Conservation (phyloP, 306 rosid species). For the Dalbergia cochinchinensis region DNA sequence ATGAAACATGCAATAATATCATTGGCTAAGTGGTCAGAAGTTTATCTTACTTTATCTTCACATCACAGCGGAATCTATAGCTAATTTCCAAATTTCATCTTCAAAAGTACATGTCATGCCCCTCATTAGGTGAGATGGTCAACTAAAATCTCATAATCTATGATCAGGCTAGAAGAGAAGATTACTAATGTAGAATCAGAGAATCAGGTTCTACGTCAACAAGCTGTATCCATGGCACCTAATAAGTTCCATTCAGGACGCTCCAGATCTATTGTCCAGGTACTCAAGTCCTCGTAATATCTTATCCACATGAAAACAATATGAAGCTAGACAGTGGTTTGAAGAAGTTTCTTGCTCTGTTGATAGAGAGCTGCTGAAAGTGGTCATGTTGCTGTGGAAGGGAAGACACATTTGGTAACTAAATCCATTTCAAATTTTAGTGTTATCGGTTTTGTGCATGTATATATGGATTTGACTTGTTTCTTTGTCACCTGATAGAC, state of each 20-base stretch:
- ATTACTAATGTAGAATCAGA: conserved; percentile 77
- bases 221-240: conserved; percentile 86
- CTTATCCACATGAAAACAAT: conserved; percentile 27
- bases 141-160: conserved; percentile 46
- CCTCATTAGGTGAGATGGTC: conserved; percentile 39
- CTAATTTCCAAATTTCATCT: conserved; percentile 32
- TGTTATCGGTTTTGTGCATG: conserved; percentile 35
- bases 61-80: conserved; percentile 15
- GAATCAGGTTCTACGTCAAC: conserved; percentile 83
- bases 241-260: conserved; percentile 80
- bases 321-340: conserved; percentile 36
- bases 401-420: conserved; percentile 70
- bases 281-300: conserved; percentile 34
- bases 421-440: conserved; percentile 34
- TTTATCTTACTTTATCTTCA: conserved; percentile 31
- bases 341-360: conserved; percentile 45
- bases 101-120: conserved; percentile 33
- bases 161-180: conserved; percentile 83
- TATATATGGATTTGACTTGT: conserved; percentile 43
- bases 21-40: conserved; percentile 21
- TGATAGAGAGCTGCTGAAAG: conserved; percentile 80
- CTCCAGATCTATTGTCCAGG: conserved; percentile 86
- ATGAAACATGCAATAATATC: conserved; percentile 22
- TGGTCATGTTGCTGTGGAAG: conserved; percentile 64
- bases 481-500: conserved; percentile 47